phyloP scores from a whole-genome alignment of 176 grass and related monocot genomes.

The Secale cereale region DNA sequence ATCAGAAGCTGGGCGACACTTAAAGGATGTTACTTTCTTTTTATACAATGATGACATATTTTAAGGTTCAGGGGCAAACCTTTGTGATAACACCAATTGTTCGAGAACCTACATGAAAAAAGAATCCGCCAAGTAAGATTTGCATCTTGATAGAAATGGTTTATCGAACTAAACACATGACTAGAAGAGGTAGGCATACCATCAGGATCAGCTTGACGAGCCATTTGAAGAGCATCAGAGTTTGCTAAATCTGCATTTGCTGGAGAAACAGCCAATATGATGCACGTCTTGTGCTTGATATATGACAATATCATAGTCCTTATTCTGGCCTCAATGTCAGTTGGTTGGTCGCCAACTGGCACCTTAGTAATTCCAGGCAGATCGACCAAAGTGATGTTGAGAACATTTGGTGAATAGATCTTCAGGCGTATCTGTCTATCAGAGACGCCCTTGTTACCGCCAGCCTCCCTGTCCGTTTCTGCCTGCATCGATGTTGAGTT shows the following conservation, averaged over 20 bases:
- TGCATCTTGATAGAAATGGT: slow-evolving; percentile 9
- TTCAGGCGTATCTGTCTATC: slow-evolving; percentile 94
- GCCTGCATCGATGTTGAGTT: slow-evolving; percentile 43
- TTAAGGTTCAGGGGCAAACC: slow-evolving; percentile 37
- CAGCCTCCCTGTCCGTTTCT: slow-evolving; percentile 89
- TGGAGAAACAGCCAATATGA: slow-evolving; percentile 94
- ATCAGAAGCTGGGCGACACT: neutral
- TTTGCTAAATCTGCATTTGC: slow-evolving; percentile 98
- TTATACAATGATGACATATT: neutral
- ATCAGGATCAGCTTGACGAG: slow-evolving; percentile 88
- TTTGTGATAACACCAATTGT: slow-evolving; percentile 99
- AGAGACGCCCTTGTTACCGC: slow-evolving; percentile 87
- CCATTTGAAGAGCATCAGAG: slow-evolving; percentile 99
- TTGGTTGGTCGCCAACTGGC: slow-evolving; percentile 97
- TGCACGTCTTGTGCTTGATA: slow-evolving; percentile 95
- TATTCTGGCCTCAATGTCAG: slow-evolving; percentile 95
- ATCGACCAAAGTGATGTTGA: slow-evolving; percentile 96
- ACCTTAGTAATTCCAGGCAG: slow-evolving; percentile 99
- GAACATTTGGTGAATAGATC: slow-evolving; percentile 97
- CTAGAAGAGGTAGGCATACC: slow-evolving; percentile 37
- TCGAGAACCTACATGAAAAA: slow-evolving; percentile 75
- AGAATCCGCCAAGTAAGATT: neutral
- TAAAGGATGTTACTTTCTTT: neutral
- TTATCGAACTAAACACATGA: neutral
- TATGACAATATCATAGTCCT: slow-evolving; percentile 99